Evolutionary conservation across 2,329 filamentous ascomycete genomes (phyloP).

Genomic region (Hymenoscyphus linearis): DNA sequence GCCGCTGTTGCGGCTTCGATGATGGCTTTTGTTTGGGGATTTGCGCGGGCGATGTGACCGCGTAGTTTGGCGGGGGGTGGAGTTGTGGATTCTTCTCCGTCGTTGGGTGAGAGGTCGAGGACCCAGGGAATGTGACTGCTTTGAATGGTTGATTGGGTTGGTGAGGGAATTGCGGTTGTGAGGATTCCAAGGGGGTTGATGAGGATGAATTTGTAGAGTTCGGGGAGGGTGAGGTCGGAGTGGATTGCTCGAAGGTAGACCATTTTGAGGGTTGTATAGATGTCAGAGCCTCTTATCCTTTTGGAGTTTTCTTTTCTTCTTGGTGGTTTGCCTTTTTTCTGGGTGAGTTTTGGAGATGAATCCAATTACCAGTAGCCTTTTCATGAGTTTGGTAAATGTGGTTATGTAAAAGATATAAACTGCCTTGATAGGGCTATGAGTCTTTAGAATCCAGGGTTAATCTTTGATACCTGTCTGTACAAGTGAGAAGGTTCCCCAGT

Average conservation of each 20-base stretch:
- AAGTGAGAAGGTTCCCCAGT: neutral
- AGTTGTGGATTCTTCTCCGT: constrained; percentile 34
- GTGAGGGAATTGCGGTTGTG: constrained; percentile 54
- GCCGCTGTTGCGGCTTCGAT: constrained; percentile 37
- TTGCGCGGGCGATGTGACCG: constrained; percentile 57
- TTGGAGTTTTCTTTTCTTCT: neutral
- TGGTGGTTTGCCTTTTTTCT: neutral
- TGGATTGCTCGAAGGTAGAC: constrained; percentile 48
- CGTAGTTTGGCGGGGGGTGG: constrained; percentile 36
- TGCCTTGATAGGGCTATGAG: neutral
- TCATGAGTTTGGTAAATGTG: no score
- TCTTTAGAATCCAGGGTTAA: neutral
- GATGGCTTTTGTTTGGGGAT: constrained; percentile 59
- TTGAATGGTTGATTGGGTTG: constrained; percentile 46
- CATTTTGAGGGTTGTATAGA: constrained; percentile 37
- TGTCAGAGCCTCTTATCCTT: neutral
- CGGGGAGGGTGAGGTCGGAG: constrained; percentile 44
- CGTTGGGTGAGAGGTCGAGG: constrained; percentile 41
- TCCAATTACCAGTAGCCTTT: neutral
- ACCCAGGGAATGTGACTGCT: constrained; percentile 57
- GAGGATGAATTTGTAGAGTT: constrained; percentile 51
- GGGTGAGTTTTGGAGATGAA: neutral
- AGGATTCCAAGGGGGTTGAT: constrained; percentile 57
- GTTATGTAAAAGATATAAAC: neutral
- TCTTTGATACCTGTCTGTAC: neutral